These are phyloP conservation scores for Leucogyrophana mollusca DNA, from an alignment of 768 basidiomycete genomes.

Conservation along the genomic window DNA sequence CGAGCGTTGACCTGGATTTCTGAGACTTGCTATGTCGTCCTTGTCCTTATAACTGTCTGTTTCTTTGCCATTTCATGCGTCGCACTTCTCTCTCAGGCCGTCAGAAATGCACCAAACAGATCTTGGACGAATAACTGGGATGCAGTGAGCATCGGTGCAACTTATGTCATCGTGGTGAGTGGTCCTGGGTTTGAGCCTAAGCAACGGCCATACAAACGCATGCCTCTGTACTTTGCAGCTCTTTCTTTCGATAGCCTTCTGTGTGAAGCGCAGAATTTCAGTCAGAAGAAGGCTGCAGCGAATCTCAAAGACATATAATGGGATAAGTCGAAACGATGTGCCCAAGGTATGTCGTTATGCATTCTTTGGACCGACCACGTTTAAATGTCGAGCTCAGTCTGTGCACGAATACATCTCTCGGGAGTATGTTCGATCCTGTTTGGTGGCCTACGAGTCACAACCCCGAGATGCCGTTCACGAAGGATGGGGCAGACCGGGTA, in stretches of 20 bases:
- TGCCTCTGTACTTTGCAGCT: slow-evolving; percentile 39
- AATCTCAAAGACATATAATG: slow-evolving; percentile 61
- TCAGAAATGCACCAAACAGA: slow-evolving; percentile 55
- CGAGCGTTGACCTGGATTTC: slow-evolving; percentile 51
- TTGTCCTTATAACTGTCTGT: slow-evolving; percentile 49
- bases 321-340: slow-evolving; percentile 52
- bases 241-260: slow-evolving; percentile 56
- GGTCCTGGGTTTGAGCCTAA: neutral
- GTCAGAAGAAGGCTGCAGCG: slow-evolving; percentile 63
- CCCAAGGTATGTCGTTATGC: slow-evolving; percentile 48
- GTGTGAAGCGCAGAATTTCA: slow-evolving; percentile 66
- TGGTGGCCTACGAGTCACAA: slow-evolving; percentile 68
- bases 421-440: slow-evolving; percentile 74
- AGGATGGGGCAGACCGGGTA: slow-evolving; percentile 77
- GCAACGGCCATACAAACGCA: neutral
- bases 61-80: slow-evolving; percentile 63
- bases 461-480: slow-evolving; percentile 65
- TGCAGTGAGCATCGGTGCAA: slow-evolving; percentile 64
- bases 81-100: slow-evolving; percentile 68
- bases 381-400: slow-evolving; percentile 35
- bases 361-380: neutral
- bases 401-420: slow-evolving; percentile 68
- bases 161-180: slow-evolving; percentile 69
- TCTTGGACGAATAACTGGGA: slow-evolving; percentile 66
- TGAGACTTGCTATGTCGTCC: slow-evolving; percentile 49